Conservation (phyloP, 2,329 filamentous ascomycete genomes). For the Cytospora paraplurivora region DNA sequence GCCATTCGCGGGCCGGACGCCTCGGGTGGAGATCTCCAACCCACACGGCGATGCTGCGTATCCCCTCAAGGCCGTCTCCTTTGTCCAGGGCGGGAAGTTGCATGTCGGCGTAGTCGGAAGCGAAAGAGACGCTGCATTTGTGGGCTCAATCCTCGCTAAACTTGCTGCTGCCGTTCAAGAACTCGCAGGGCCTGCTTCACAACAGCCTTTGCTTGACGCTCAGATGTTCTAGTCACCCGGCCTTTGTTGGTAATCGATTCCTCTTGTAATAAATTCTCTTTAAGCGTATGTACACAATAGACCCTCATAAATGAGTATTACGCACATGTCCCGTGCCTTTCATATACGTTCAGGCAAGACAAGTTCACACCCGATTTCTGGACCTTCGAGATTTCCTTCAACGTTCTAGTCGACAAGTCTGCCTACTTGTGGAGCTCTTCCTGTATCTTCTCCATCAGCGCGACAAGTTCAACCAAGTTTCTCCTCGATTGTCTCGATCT, state of each 20-base stretch:
- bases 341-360: too few relatives aligned
- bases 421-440: too few relatives aligned
- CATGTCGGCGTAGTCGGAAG: constrained; percentile 48
- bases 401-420: too few relatives aligned
- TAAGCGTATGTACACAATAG: background rate
- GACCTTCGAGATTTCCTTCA: too few relatives aligned
- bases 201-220: background rate
- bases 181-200: background rate
- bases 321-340: too few relatives aligned
- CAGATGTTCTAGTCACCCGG: background rate
- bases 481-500: too few relatives aligned
- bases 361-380: too few relatives aligned
- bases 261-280: background rate
- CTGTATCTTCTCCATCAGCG: too few relatives aligned
- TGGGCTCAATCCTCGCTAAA: constrained; percentile 40
- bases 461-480: too few relatives aligned
- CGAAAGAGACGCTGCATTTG: constrained; percentile 42
- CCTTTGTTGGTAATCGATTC: too few relatives aligned
- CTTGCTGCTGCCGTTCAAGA: constrained; percentile 31
- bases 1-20: constrained; percentile 40
- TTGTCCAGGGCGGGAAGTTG: constrained; percentile 43
- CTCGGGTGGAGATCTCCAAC: constrained; percentile 38
- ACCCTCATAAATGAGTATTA: background rate
- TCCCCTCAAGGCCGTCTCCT: constrained; percentile 50
- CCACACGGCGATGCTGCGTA: constrained; percentile 43